Percentiles rank a stretch among this genome's conserved stretches.
These are phyloP conservation scores for Mortierella sp. DNA, from an alignment of 371 early-diverging fungal genomes.

Conservation along the genomic window DNA sequence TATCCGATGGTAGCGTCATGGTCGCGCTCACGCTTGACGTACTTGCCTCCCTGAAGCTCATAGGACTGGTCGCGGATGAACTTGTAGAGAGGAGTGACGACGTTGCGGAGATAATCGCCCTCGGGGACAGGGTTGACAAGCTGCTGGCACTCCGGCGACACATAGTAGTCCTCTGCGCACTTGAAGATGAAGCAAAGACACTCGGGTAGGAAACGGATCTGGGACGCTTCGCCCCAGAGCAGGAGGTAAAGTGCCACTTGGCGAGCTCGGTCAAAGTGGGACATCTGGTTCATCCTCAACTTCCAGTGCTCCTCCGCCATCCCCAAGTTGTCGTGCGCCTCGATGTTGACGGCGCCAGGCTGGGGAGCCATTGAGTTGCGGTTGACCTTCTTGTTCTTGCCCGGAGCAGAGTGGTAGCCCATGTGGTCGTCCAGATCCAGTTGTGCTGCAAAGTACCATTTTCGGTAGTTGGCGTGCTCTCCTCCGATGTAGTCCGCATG, in stretches of 20 bases:
- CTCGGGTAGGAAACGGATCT: constrained; percentile 86
- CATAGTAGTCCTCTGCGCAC: constrained; percentile 76
- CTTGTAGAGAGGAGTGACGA: constrained; percentile 84
- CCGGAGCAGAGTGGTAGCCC: constrained; percentile 63
- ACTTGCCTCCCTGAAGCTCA: constrained; percentile 76
- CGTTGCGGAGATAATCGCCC: constrained; percentile 77
- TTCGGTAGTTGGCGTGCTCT: constrained; percentile 86
- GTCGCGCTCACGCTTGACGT: constrained; percentile 84
- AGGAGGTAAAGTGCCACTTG: constrained; percentile 86
- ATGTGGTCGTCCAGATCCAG: constrained; percentile 78
- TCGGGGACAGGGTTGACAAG: constrained; percentile 67
- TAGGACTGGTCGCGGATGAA: constrained; percentile 87
- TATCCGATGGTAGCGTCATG: constrained; percentile 88
- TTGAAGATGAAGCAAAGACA: constrained; percentile 89
- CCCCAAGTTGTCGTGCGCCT: constrained; percentile 47
- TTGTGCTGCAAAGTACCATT: constrained; percentile 90
- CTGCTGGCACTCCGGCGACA: constrained; percentile 58
- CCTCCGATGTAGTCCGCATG: constrained; percentile 93
- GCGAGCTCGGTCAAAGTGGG: constrained; percentile 77
- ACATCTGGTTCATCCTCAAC: constrained; percentile 77
- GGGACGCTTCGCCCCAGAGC: constrained; percentile 92
- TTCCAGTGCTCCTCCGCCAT: constrained; percentile 80
- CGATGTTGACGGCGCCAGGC: constrained; percentile 38
- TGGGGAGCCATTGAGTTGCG: constrained; percentile 48
- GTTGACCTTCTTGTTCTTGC: constrained; percentile 58